phyloP scores from a whole-genome alignment of 2,329 filamentous ascomycete genomes.

The Ciborinia camelliae region DNA sequence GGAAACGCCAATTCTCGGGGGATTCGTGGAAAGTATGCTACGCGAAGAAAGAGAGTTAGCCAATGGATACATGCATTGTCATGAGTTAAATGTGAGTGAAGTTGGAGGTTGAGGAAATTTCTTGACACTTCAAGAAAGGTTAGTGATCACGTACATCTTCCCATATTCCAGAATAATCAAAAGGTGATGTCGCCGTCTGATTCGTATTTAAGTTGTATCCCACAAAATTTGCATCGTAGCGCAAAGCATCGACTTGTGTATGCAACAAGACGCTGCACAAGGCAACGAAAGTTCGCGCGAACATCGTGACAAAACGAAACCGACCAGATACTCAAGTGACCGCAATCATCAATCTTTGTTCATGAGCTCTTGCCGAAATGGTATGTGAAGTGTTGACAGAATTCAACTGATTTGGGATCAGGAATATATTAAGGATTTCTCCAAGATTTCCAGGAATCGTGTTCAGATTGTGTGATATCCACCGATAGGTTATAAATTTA shows the following conservation, averaged over 20 bases:
- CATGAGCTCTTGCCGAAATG: constrained; percentile 1
- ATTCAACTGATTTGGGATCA: not conserved
- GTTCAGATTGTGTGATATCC: constrained; percentile 13
- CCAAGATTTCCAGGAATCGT: not conserved
- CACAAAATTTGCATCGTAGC: constrained; percentile 17
- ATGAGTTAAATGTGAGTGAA: not conserved
- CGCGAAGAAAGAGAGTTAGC: not conserved
- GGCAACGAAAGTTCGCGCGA: constrained; percentile 12
- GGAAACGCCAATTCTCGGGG: constrained; percentile 61
- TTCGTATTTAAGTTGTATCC: constrained; percentile 53
- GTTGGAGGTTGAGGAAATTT: not conserved
- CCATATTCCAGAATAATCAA: constrained; percentile 58
- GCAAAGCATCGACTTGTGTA: constrained; percentile 19
- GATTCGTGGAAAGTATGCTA: constrained; percentile 51
- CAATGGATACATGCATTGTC: not conserved
- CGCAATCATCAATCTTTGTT: constrained; percentile 17
- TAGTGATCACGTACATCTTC: constrained; percentile 28
- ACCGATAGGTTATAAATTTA: constrained; percentile 4
- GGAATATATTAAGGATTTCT: constrained; percentile 6
- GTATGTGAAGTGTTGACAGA: not conserved
- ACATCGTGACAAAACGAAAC: constrained; percentile 19
- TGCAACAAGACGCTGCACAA: constrained; percentile 15
- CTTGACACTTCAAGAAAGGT: not conserved
- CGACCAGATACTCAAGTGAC: constrained; percentile 17
- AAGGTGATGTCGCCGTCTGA: constrained; percentile 50